Percentiles rank a stretch among this genome's conserved stretches.
These are phyloP conservation scores for Fusarium succisae DNA, from an alignment of 2,329 filamentous ascomycete species.

Conservation along the genomic window DNA sequence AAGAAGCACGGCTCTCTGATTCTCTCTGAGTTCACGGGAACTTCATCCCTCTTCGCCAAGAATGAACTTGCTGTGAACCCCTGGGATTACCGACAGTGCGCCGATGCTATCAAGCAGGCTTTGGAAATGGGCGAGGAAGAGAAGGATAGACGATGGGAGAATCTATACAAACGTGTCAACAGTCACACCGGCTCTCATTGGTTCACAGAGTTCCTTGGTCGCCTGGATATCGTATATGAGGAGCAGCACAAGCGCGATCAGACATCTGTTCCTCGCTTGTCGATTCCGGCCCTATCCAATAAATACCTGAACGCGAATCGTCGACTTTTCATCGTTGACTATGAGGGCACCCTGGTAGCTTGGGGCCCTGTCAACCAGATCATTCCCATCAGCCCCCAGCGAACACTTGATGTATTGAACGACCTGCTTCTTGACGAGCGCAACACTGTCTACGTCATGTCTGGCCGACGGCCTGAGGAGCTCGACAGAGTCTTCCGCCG, in stretches of 20 bases:
- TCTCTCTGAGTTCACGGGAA: conserved; percentile 94
- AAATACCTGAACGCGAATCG: conserved; percentile 73
- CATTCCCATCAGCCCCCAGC: conserved; percentile 83
- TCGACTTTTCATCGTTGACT: conserved; percentile 89
- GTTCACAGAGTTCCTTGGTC: conserved; percentile 78
- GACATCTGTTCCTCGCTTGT: conserved; percentile 86
- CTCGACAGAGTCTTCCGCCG: conserved; percentile 86
- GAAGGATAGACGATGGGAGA: conserved; percentile 77
- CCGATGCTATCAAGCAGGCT: conserved; percentile 84
- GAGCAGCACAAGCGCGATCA: conserved; percentile 88
- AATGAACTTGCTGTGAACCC: conserved; percentile 89
- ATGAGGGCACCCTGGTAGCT: conserved; percentile 90
- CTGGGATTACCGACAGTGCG: conserved; percentile 92
- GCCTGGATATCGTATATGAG: conserved; percentile 79
- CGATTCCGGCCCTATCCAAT: conserved; percentile 69
- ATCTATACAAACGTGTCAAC: conserved; percentile 77
- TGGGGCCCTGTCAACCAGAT: conserved; percentile 87
- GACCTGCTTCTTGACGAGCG: conserved; percentile 81
- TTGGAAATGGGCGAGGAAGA: conserved; percentile 82
- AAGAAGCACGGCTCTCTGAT: conserved; percentile 91
- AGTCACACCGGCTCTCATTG: conserved; percentile 87
- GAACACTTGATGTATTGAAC: conserved; percentile 83
- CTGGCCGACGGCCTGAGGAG: conserved; percentile 85
- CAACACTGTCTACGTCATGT: conserved; percentile 95
- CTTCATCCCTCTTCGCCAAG: conserved; percentile 82